Conservation (phyloP, 169 alveolate species). For the Perkinsus chesapeaki region DNA sequence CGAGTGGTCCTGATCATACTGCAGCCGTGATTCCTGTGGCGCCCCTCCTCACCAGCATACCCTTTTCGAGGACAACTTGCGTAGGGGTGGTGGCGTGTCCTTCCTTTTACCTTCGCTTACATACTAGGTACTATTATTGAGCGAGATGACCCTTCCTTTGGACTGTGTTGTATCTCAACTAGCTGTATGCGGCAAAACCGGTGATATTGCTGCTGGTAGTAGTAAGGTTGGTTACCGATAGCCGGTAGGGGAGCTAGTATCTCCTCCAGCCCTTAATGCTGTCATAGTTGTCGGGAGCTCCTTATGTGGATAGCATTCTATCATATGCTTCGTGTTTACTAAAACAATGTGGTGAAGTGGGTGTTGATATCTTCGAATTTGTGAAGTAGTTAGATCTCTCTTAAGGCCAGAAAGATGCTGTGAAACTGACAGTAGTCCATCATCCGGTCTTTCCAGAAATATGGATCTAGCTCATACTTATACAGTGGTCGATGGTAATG, state of each 20-base stretch:
- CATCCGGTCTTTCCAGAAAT: too few species aligned
- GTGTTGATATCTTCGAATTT: too few species aligned
- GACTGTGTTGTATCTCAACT: not conserved
- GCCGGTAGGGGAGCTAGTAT: not conserved
- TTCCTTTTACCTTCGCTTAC: too few species aligned
- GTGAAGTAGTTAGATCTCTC: too few species aligned
- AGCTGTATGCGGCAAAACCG: not conserved
- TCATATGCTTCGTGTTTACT: too few species aligned
- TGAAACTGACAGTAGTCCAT: too few species aligned
- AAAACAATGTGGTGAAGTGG: too few species aligned
- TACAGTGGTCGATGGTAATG: not conserved
- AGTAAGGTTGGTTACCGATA: not conserved
- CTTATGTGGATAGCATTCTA: too few species aligned
- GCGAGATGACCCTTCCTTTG: not conserved
- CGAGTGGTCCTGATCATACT: not conserved
- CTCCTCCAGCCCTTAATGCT: too few species aligned
- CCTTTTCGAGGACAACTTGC: not conserved
- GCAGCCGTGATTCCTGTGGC: not conserved
- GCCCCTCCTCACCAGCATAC: not conserved
- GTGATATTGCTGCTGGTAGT: not conserved
- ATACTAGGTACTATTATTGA: not conserved
- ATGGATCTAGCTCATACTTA: not conserved
- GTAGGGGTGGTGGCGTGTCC: not conserved
- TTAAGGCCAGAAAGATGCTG: too few species aligned
- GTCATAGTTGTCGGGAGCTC: too few species aligned